Conservation (phyloP, 768 basidiomycete species). For the Psilocybe sp. region DNA sequence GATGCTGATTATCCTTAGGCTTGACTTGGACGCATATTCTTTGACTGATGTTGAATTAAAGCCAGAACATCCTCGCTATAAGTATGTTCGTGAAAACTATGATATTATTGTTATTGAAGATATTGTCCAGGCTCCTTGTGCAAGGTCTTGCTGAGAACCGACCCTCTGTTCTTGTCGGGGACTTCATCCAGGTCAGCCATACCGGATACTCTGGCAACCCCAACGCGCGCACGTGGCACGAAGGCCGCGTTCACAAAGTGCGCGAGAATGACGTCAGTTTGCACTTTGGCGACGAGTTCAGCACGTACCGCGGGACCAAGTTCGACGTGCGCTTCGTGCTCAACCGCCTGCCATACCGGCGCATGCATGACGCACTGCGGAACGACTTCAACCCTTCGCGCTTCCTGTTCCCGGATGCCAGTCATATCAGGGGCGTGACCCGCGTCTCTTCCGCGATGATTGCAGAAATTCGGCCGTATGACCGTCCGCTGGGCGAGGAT, state of each 20-base stretch:
- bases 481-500: constrained; percentile 37
- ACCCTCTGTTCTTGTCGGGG: constrained; percentile 56
- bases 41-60: constrained; percentile 33
- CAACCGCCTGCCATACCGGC: constrained; percentile 49
- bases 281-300: constrained; percentile 44
- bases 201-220: constrained; percentile 16
- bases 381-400: constrained; percentile 35
- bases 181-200: constrained; percentile 36
- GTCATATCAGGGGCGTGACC: constrained; percentile 19
- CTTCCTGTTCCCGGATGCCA: constrained; percentile 43
- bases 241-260: constrained; percentile 50
- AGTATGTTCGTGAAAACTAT: constrained; percentile 26
- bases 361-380: constrained; percentile 53
- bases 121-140: constrained; percentile 39
- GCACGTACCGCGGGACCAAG: constrained; percentile 31
- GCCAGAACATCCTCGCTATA: constrained; percentile 37
- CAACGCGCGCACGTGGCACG: constrained; percentile 29
- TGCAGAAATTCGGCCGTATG: constrained; percentile 20
- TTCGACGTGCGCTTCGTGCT: constrained; percentile 57
- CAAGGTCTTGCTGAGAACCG: constrained; percentile 57
- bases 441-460: constrained; percentile 18
- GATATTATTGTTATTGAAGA: neutral
- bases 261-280: constrained; percentile 40
- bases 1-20: constrained; percentile 21
- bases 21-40: constrained; percentile 35